Evolutionary conservation across 805 yeast genomes (phyloP).

Genomic region (Candida nemodendra): DNA sequence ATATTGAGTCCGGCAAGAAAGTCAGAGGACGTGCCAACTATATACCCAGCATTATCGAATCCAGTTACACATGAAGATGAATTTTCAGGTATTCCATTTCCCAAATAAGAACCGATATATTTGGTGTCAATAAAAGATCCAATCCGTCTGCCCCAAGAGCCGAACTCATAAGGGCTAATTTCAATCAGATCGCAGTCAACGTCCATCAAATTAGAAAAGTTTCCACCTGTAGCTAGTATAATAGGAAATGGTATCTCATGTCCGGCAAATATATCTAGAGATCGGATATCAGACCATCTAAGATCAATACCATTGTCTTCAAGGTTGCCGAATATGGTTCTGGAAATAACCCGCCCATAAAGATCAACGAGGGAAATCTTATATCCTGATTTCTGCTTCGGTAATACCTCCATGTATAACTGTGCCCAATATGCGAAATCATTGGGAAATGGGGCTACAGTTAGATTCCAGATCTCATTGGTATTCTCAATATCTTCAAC

Average conservation of each 20-base stretch:
- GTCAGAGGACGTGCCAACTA: conserved; percentile 76
- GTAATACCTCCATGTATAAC: conserved; percentile 46
- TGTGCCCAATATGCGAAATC: conserved; percentile 49
- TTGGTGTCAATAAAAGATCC: conserved; percentile 60
- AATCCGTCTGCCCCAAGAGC: conserved; percentile 78
- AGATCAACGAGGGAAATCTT: conserved; percentile 61
- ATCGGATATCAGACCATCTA: conserved; percentile 54
- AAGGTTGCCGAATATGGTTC: conserved; percentile 58
- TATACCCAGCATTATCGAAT: conserved; percentile 74
- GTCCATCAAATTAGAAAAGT: conserved; percentile 46
- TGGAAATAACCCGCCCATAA: conserved; percentile 70
- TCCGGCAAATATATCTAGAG: conserved; percentile 52
- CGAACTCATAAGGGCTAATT: conserved; percentile 67
- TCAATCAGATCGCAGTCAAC: conserved; percentile 60
- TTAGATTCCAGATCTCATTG: conserved; percentile 62
- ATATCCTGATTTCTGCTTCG: conserved; percentile 57
- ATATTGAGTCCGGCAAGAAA: conserved; percentile 41
- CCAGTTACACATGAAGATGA: conserved; percentile 53
- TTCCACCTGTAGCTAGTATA: conserved; percentile 58
- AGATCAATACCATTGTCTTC: conserved; percentile 61
- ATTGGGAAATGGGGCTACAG: conserved; percentile 53
- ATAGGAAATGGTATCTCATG: conserved; percentile 72
- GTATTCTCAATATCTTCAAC: conserved; percentile 51
- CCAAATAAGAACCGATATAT: conserved; percentile 63
- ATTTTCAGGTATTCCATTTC: conserved; percentile 52